A percentile compares a stretch with the other conserved stretches of the same genome.
phyloP scores from a whole-genome alignment of 2,329 filamentous ascomycete species.

The Xylaria sp. region DNA sequence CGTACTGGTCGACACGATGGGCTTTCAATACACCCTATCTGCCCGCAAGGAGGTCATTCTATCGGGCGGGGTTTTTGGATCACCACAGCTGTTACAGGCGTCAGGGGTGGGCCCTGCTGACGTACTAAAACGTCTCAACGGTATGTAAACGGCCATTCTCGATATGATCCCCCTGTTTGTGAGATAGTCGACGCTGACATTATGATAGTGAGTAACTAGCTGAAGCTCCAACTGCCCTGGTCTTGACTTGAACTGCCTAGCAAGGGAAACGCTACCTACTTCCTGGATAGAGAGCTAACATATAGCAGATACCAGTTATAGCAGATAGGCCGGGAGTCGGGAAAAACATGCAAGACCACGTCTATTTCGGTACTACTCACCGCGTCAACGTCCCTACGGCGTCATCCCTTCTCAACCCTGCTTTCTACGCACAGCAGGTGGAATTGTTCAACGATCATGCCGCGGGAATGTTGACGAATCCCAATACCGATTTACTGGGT shows the following conservation, averaged over 20 bases:
- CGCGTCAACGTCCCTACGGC: slow-evolving; percentile 38
- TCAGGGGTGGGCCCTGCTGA: slow-evolving; percentile 46
- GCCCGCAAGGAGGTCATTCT: slow-evolving; percentile 44
- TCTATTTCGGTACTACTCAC: slow-evolving; percentile 35
- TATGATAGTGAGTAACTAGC: too few species aligned
- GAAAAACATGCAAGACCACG: slow-evolving; percentile 60
- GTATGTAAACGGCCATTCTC: too few species aligned
- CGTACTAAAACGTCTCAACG: too few species aligned
- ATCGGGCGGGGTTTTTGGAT: slow-evolving; percentile 43
- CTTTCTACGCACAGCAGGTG: slow-evolving; percentile 19
- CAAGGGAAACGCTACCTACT: too few species aligned
- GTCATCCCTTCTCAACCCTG: slow-evolving; percentile 24
- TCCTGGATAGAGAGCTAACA: too few species aligned
- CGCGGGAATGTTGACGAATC: slow-evolving; percentile 28
- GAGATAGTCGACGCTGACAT: too few species aligned
- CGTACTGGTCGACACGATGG: slow-evolving; percentile 23
- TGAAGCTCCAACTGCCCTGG: too few species aligned
- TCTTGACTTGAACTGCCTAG: too few species aligned
- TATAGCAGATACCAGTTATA: slow-evolving; percentile 49
- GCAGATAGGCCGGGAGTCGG: slow-evolving; percentile 61
- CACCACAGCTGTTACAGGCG: slow-evolving; percentile 45
- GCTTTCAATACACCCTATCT: slow-evolving; percentile 23
- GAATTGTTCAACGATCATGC: slow-evolving; percentile 26
- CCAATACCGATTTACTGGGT: slow-evolving; percentile 26
- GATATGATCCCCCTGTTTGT: too few species aligned